A percentile compares a stretch with the other conserved stretches of the same genome.
Evolutionary conservation across 306 rosid genomes (phyloP).

Genomic region (Castanopsis chinensis): DNA sequence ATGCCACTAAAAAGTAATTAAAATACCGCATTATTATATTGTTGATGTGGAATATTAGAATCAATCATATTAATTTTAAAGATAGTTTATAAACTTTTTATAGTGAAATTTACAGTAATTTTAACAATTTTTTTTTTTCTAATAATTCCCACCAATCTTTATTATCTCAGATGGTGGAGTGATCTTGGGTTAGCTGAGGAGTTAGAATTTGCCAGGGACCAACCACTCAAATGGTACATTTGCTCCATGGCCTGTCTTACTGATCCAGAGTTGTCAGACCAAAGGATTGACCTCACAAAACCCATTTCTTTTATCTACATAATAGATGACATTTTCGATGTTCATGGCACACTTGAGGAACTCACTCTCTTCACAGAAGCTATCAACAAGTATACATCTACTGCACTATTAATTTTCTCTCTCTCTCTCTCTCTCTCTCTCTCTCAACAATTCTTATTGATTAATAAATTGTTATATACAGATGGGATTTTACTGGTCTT

Average conservation of each 20-base stretch:
- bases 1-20: no score
- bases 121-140: no score
- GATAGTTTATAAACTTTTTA: no score
- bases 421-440: no score
- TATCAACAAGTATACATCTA: constrained; percentile 36
- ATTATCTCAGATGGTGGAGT: constrained; percentile 38
- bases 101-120: no score
- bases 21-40: no score
- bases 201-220: constrained; percentile 35
- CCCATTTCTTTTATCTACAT: constrained; percentile 48
- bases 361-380: constrained; percentile 55
- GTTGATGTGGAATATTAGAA: no score
- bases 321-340: constrained; percentile 59
- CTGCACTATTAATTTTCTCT: not conserved
- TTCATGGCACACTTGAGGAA: constrained; percentile 39
- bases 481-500: constrained; percentile 23
- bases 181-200: constrained; percentile 27
- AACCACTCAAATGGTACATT: constrained; percentile 44
- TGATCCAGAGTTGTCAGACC: constrained; percentile 39
- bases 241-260: constrained; percentile 30
- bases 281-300: constrained; percentile 56
- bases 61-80: no score
- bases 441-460: not conserved
- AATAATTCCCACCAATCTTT: not conserved
- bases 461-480: not conserved